phyloP scores from a whole-genome alignment of 2,329 filamentous ascomycete genomes.

The Neoarthrinium moseri region DNA sequence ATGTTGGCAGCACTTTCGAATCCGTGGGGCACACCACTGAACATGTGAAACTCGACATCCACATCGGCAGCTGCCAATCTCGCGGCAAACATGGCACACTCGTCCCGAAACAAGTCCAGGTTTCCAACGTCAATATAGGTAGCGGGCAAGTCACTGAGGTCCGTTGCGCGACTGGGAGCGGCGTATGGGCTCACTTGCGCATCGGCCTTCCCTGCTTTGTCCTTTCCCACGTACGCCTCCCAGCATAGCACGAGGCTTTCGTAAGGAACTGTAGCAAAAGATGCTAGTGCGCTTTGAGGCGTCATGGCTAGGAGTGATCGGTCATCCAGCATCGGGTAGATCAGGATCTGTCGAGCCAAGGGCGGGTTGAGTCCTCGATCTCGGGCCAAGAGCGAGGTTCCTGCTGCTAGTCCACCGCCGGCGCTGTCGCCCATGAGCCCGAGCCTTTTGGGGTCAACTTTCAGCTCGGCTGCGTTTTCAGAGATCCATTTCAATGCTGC shows the following conservation, averaged over 20 bases:
- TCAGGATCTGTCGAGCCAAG: conserved; percentile 27
- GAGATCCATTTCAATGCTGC: conserved; percentile 26
- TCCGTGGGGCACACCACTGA: conserved; percentile 22
- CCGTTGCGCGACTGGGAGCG: conserved; percentile 19
- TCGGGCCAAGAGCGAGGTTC: conserved; percentile 42
- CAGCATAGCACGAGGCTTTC: conserved; percentile 15
- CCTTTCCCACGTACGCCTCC: conserved; percentile 18
- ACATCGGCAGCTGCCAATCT: conserved; percentile 20
- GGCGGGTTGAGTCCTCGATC: conserved; percentile 24
- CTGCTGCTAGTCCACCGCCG: conserved; percentile 51
- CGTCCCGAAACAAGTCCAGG: conserved; percentile 24
- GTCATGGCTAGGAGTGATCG: conserved; percentile 11
- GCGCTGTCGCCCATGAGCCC: conserved; percentile 53
- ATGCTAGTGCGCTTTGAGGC: conserved; percentile 9
- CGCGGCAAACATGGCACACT: conserved; percentile 20
- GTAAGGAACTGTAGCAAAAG: conserved; percentile 12
- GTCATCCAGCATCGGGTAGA: conserved; percentile 34
- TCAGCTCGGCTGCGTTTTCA: conserved; percentile 22
- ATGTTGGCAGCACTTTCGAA: conserved; percentile 17
- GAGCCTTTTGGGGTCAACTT: conserved; percentile 42
- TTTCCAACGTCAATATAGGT: conserved; percentile 25
- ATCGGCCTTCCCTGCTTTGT: conserved; percentile 14
- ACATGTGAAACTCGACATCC: conserved; percentile 25
- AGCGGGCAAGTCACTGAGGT: conserved; percentile 22
- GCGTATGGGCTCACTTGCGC: conserved; percentile 20